Evolutionary conservation across 352 stramenopile genomes (phyloP).

Genomic region (Lagenidium sp.): DNA sequence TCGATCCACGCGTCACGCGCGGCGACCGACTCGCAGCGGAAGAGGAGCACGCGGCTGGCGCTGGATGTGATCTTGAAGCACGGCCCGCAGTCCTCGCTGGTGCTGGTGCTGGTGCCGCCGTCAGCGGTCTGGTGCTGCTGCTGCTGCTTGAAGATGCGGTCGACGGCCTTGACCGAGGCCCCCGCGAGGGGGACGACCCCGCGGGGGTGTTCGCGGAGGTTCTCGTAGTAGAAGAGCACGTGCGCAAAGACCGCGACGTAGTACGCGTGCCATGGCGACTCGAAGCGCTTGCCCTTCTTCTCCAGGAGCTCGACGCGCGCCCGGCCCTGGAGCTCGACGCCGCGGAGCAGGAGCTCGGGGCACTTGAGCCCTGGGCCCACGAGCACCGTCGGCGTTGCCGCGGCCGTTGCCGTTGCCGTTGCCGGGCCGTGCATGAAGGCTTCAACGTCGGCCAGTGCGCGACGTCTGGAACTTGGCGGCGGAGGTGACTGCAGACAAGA

Average conservation of each 20-base stretch:
- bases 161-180: conserved; percentile 21
- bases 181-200: conserved; percentile 23
- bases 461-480: too few relatives aligned
- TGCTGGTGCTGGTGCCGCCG: too few relatives aligned
- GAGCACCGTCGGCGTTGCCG: too few relatives aligned
- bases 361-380: conserved; percentile 22
- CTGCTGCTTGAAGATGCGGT: conserved; percentile 30
- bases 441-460: too few relatives aligned
- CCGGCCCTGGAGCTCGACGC: conserved; percentile 12
- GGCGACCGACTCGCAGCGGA: conserved; percentile 15
- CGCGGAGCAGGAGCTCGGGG: conserved; percentile 20
- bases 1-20: conserved; percentile 13
- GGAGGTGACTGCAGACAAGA: too few relatives aligned
- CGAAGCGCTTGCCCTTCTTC: conserved; percentile 33
- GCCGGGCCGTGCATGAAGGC: too few relatives aligned
- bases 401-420: too few relatives aligned
- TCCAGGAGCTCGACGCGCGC: conserved; percentile 12
- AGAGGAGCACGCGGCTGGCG: conserved; percentile 25
- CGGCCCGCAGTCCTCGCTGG: conserved; percentile 21
- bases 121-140: conserved; percentile 7
- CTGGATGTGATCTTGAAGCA: conserved; percentile 34
- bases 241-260: conserved; percentile 19
- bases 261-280: conserved; percentile 26
- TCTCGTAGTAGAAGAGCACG: conserved; percentile 29
- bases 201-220: conserved; percentile 17